A percentile compares a stretch with the other conserved stretches of the same genome.
Conservation (phyloP, 2,329 filamentous ascomycete genomes). For the Sarocladiaceae sp. region DNA sequence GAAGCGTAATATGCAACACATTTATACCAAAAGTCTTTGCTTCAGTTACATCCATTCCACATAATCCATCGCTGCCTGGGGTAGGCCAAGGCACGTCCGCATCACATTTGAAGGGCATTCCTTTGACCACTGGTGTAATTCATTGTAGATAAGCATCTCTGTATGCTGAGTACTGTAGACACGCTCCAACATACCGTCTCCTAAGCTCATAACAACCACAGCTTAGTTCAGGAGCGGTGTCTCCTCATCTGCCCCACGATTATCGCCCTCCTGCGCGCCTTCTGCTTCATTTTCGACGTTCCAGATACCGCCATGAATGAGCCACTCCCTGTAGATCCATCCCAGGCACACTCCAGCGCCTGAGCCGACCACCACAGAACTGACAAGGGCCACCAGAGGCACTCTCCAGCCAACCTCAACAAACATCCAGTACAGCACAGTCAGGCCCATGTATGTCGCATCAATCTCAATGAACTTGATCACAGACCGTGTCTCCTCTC, state of each 20-base stretch:
- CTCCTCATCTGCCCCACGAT: slow-evolving; percentile 21
- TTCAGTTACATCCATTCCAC: too few species aligned
- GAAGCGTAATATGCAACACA: not conserved
- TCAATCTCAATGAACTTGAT: slow-evolving; percentile 44
- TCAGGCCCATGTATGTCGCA: slow-evolving; percentile 37
- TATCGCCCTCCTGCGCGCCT: slow-evolving; percentile 11
- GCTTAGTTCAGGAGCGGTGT: slow-evolving; percentile 29
- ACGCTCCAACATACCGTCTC: too few species aligned
- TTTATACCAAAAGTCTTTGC: too few species aligned
- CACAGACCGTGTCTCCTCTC: slow-evolving; percentile 44
- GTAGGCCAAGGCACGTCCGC: too few species aligned
- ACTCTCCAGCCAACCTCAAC: slow-evolving; percentile 44
- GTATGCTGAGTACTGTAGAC: not conserved
- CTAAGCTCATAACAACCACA: too few species aligned
- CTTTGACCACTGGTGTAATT: too few species aligned
- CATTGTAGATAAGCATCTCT: too few species aligned
- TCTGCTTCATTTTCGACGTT: slow-evolving; percentile 11
- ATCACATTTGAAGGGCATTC: too few species aligned
- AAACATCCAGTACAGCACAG: slow-evolving; percentile 49
- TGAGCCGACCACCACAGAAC: slow-evolving; percentile 29
- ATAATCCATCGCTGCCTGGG: too few species aligned
- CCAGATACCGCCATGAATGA: slow-evolving; percentile 22
- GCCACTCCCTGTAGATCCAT: slow-evolving; percentile 35
- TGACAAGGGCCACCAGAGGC: slow-evolving; percentile 26
- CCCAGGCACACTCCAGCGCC: slow-evolving; percentile 33